phyloP scores from a whole-genome alignment of 306 rosid genomes.

The Echinosophora koreensis region DNA sequence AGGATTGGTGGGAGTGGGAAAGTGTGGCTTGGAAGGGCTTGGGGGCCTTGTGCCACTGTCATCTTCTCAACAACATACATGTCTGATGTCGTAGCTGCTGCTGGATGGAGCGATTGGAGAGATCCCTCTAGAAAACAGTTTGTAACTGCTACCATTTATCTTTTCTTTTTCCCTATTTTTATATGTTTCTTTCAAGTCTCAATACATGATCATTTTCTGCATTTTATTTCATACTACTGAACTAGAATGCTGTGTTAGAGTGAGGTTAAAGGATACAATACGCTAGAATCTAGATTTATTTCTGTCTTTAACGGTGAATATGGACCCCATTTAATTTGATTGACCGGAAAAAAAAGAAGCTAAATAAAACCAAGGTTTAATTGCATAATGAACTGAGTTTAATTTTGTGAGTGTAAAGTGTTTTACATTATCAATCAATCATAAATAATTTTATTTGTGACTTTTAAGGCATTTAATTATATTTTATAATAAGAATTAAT shows the following conservation, averaged over 20 bases:
- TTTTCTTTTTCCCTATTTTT: background rate
- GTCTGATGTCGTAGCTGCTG: constrained; percentile 67
- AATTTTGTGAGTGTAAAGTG: too few species aligned
- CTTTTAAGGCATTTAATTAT: too few species aligned
- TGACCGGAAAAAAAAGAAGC: too few species aligned
- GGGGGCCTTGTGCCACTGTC: constrained; percentile 76
- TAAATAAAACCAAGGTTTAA: too few species aligned
- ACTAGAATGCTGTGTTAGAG: background rate
- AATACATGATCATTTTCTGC: background rate
- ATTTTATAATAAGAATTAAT: too few species aligned
- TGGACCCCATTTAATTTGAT: too few species aligned
- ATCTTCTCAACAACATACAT: constrained; percentile 68
- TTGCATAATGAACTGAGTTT: too few species aligned
- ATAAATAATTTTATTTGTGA: too few species aligned
- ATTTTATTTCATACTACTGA: background rate
- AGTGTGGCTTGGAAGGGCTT: constrained; percentile 90
- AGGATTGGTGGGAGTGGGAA: constrained; percentile 71
- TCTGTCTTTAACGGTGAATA: too few species aligned
- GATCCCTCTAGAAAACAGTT: constrained; percentile 76
- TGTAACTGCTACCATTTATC: background rate
- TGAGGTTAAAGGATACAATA: too few species aligned
- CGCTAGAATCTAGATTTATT: too few species aligned
- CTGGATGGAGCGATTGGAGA: constrained; percentile 83
- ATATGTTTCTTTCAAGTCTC: background rate
- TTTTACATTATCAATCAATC: too few species aligned